Base-by-base conservation (phyloP, 129 eudicot species). In the carrot (Daucus carota) region DNA sequence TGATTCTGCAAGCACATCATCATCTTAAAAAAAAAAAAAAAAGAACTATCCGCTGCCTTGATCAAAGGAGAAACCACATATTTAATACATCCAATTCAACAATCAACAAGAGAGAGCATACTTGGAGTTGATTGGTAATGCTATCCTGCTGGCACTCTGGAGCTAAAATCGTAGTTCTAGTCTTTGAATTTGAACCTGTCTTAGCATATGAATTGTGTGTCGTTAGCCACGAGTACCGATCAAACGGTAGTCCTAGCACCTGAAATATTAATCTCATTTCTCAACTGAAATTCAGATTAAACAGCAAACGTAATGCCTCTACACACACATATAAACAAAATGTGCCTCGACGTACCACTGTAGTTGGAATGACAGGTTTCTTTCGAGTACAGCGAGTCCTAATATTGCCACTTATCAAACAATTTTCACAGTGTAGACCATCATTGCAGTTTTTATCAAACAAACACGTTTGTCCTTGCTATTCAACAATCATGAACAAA, bases 101-200 rank as follows among this genome's bases (percentile, higher is more conserved):
- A 8, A 1, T 1, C 2, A 14, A 24, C 1, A 22, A 50, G 34
- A 12, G 68, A 62, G 68, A 29, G 20, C 36, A 14, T 63, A 95
- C 99, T 22, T 91, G 82, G 73, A 95, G 99, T 82, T 95, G 99
- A 76, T 77, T 62, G 18, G 86, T 89, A 57, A 95, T 76, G 74
- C 92, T 77, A 82, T 95, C 99, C 91, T 91, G 96, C 88, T 95
- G 99, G 75, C 92, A 91, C 85, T 79, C 80, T 29, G 94, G 94
- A 82, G 99, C 76, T 73, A 95, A 28, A 73, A 95, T 75, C 32
- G 85, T 79, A 41, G 96, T 90, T 9, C 96, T 86, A 31, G 80
- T 89, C 11, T n/a, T 57, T n/a, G 99, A 95, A 70, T 45, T 88
- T 72, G 78, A 87, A 45, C 92, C 92, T 67, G 87, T 60, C 77